Base-by-base conservation (phyloP, 768 basidiomycete species). In the Boletus vinaceobasis region DNA sequence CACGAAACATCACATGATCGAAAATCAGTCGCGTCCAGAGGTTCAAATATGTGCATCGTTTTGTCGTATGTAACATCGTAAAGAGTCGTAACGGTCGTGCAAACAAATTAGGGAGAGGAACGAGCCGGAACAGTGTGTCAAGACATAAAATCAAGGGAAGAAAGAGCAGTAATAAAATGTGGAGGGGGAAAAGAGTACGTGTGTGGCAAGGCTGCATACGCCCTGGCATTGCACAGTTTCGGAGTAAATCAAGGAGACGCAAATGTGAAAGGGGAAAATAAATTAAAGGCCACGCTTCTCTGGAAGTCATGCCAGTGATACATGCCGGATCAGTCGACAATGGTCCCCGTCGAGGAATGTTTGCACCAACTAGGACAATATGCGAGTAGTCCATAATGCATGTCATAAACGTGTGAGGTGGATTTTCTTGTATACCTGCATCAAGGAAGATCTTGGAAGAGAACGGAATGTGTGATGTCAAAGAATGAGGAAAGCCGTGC, bases 61-160 rank as follows among this genome's bases (percentile, higher is more conserved):
- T 59, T 7, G 49, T 69, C 54, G 55, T 63, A 68, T 60, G 43
- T 54, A 67, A 62, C 67, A 67, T 68, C 67, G 59, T 68, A 59
- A 56, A 21, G 17, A 53, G 8, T 69, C 67, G 67, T 68, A 40
- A 54, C 26, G 21, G 59, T 69, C 67, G 49, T 69, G 52, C n/a
- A 52, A 39, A 49, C 56, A 51, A 55, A 52, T 47, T 44, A 64
- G 54, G 37, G 44, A 38, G 38, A 45, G 27, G 43, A 54, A 55
- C 32, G 17, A 48, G 44, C 48, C 26, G 21, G 27, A 35, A 32
- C 47, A 53, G 37, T 56, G 19, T 23, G 45, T 44, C 55, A 58
- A 63, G 50, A 59, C 49, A 48, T 49, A 39, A 46, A 48, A 48
- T 52, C 56, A 50, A 46, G 21, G 48, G 35, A 44, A 35, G 17